Base-by-base conservation (phyloP, 2,329 filamentous ascomycete genomes). In the Cladosporium sphaerospermum region DNA sequence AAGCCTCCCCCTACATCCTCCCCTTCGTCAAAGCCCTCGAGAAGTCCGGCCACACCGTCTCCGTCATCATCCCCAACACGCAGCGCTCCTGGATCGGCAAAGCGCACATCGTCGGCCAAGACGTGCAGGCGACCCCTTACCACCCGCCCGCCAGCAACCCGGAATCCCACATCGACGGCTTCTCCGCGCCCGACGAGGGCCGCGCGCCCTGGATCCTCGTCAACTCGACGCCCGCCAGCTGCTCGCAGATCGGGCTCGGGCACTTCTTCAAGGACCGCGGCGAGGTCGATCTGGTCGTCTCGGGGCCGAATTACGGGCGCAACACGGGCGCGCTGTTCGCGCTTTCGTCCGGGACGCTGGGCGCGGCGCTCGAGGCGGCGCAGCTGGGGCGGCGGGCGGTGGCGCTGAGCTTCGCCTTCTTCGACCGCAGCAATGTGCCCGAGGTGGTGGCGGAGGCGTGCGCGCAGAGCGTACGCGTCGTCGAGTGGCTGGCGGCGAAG, bases 41-140 rank as follows among this genome's bases (percentile, higher is more conserved):
- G 62, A 71, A 77, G 53, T 83, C 85, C 32, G 90, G 90, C 7
- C 92, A 96, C 71, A 78, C 75, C n/a, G 89, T 97, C 56, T 95
- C 89, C 7, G 91, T 99, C 46, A 86, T 93, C 58, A 81, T 99
- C 11, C 93, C 93, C 1, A 83, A 96, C 69, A 85, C 85, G 6
- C 93, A 99, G 73, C 84, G 92, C 57, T 96, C 90, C 53, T 99
- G 93, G 93, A 97, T 99, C 64, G 91, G 91, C 63, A 99, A 99
- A 76, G 93, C 93, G 2, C 93, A 97, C 71, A 88, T 97, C 65
- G 90, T 97, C 63, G 91, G 91, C 53, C 69, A 81, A 58, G 81
- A 84, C 49, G 83, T 88, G 57, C 86, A 86, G 52, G 84, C 82
- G 13, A 83, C 78, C 42, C 84, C 88, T 67, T 71, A 77, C 45